Conservation (phyloP, 345 rosid genomes). For the Microthlaspi erraticum region DNA sequence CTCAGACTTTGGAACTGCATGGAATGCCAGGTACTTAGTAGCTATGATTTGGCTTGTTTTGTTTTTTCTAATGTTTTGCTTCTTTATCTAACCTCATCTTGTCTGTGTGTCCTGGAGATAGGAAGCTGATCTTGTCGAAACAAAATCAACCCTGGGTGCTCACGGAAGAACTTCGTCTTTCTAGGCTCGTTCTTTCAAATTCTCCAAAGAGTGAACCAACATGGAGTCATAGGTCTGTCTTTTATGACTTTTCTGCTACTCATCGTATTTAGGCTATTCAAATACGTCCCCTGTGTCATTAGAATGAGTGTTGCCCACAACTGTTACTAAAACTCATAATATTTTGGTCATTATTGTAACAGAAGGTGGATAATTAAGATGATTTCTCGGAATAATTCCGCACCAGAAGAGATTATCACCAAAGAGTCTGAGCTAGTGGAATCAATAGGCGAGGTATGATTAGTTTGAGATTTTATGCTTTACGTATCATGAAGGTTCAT, state of each 20-base stretch:
- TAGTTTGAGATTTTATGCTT: conserved; percentile 55
- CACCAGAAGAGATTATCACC: conserved; percentile 58
- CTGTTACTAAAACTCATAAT: neutral
- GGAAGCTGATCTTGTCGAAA: conserved; percentile 68
- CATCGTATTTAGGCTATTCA: neutral
- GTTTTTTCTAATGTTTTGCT: conserved; percentile 25
- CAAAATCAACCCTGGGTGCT: conserved; percentile 50
- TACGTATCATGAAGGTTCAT: conserved; percentile 56
- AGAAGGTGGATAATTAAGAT: conserved; percentile 92
- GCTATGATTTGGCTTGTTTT: neutral
- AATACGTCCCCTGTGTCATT: neutral
- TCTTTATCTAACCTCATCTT: conserved; percentile 12
- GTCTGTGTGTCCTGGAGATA: conserved; percentile 41
- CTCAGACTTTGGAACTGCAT: conserved; percentile 85
- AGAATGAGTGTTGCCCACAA: conserved; percentile 8
- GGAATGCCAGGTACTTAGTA: conserved; percentile 78
- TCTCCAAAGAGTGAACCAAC: conserved; percentile 92
- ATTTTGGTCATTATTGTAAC: conserved; percentile 36
- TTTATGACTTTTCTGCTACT: conserved; percentile 4
- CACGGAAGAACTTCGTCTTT: conserved; percentile 69
- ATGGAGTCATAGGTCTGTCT: conserved; percentile 85
- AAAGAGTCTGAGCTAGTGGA: conserved; percentile 91
- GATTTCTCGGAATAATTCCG: conserved; percentile 54
- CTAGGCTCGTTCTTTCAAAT: conserved; percentile 78
- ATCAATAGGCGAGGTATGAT: conserved; percentile 84